These are phyloP conservation scores for Phascolomyces articulosus DNA, from an alignment of 371 early-diverging fungal species.

Conservation along the genomic window DNA sequence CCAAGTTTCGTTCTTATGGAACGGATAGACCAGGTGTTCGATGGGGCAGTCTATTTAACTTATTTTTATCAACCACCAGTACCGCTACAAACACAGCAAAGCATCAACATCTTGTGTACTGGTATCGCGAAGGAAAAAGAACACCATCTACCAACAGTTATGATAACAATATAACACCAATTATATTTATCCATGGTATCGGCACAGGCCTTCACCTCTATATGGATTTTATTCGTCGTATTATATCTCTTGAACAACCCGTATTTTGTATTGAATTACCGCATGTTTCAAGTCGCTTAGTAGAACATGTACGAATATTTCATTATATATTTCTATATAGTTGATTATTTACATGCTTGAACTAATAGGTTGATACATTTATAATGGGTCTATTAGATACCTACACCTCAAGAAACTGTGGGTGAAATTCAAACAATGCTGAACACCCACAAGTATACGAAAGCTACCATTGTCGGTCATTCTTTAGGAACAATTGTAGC, in stretches of 20 bases:
- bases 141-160: slow-evolving; percentile 6
- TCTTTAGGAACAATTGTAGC: slow-evolving; percentile 64
- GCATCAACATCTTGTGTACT: slow-evolving; percentile 25
- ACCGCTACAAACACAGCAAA: background rate
- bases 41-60: slow-evolving; percentile 30
- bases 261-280: slow-evolving; percentile 71
- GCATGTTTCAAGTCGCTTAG: slow-evolving; percentile 66
- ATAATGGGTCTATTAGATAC: slow-evolving; percentile 17
- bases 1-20: slow-evolving; percentile 25
- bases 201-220: slow-evolving; percentile 65
- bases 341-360: no score
- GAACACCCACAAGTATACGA: slow-evolving; percentile 40
- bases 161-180: slow-evolving; percentile 46
- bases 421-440: slow-evolving; percentile 59
- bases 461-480: slow-evolving; percentile 69
- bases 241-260: slow-evolving; percentile 46
- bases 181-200: slow-evolving; percentile 75
- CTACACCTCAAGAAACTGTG: slow-evolving; percentile 59
- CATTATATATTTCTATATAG: no score
- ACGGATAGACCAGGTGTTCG: slow-evolving; percentile 8
- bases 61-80: background rate
- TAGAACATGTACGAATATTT: slow-evolving; percentile 40
- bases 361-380: no score
- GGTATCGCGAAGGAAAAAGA: slow-evolving; percentile 21
- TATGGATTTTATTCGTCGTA: slow-evolving; percentile 52